Percentiles rank a stretch among this genome's conserved stretches.
These are phyloP conservation scores for Salix dunnii DNA, from an alignment of 345 rosid species.

Conservation along the genomic window DNA sequence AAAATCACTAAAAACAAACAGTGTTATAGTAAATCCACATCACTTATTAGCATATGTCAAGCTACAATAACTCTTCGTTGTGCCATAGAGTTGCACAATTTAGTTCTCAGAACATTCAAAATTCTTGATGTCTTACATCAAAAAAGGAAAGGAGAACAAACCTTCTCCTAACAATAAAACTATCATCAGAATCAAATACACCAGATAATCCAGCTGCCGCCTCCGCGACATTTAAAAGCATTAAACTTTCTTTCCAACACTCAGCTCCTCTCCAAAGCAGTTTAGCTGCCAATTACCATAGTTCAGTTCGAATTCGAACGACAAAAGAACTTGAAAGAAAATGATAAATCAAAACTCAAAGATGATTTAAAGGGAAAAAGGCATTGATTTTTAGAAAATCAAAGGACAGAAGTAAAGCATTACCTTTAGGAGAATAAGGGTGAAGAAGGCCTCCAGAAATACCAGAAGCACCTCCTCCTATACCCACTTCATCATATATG, in stretches of 20 bases:
- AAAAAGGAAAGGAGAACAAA: constrained; percentile 15
- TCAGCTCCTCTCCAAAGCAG: constrained; percentile 83
- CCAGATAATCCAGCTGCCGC: constrained; percentile 35
- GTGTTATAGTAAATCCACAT: too few relatives aligned
- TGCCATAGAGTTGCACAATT: too few relatives aligned
- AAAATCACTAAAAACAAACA: too few relatives aligned
- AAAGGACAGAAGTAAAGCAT: background rate
- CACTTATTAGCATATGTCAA: too few relatives aligned
- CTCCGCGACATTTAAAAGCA: constrained; percentile 64
- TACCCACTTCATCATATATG: constrained; percentile 80
- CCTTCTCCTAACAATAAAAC: constrained; percentile 74
- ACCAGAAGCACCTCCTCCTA: constrained; percentile 95
- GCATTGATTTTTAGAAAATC: background rate
- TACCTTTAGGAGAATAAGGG: constrained; percentile 93
- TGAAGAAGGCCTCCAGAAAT: constrained; percentile 93
- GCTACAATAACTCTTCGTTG: too few relatives aligned
- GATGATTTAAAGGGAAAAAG: background rate
- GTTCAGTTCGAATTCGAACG: background rate
- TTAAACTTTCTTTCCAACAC: constrained; percentile 78
- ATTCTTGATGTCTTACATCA: too few relatives aligned
- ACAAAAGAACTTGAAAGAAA: background rate
- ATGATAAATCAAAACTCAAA: background rate
- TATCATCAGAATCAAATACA: constrained; percentile 17
- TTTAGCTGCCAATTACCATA: constrained; percentile 44
- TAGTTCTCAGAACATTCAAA: too few relatives aligned